Evolutionary conservation across 108 stramenopile species (phyloP), one percentile per base, ranked within the genome.

Genomic region (Schizochytrium sp.): DNA sequence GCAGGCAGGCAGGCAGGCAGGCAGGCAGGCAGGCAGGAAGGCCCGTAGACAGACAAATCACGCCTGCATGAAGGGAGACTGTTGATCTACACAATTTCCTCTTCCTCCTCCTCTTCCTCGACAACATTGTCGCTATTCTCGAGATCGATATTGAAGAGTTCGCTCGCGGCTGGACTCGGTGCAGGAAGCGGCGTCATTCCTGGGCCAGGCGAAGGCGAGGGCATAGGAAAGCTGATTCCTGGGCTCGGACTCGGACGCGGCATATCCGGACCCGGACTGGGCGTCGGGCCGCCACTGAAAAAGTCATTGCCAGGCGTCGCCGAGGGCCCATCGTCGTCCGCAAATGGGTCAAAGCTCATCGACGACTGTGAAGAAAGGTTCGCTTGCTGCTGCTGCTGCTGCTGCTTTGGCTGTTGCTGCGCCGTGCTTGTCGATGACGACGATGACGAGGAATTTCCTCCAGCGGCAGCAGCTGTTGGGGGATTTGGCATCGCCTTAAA

Each of bases 41-140:
- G n/a, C 0, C 19, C 19, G 2, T 59, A n/a, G 58, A 59, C 19
- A 59, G 19, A 23, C n/a, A n/a, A 19, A 59, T 59, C n/a, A 59
- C 19, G n/a, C 58, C n/a, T 2, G 3, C n/a, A 23, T 59, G n/a
- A n/a, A 19, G n/a, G 19, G 19, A n/a, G n/a, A n/a, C 2, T 2
- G n/a, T 23, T 59, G 19, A 23, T 69, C 41, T 69, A 69, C 8
- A 69, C 12, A 23, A 69, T 69, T 2, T 83, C 76, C 51, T 83
- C 76, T 23, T 83, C 76, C 76, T 83, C 76, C 51, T 83, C 76
- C 51, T 53, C 76, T 23, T 53, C 76, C 51, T 83, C 76, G 25
- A 53, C 48, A 12, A 83, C 76, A 28, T 53, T 83, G 45, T 53
- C 76, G 51, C 48, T 53, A 23, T 83, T 83, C 6, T 47, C 76